Evolutionary conservation across 2,329 filamentous ascomycete genomes (phyloP).

Genomic region (Pseudopithomyces maydicus): DNA sequence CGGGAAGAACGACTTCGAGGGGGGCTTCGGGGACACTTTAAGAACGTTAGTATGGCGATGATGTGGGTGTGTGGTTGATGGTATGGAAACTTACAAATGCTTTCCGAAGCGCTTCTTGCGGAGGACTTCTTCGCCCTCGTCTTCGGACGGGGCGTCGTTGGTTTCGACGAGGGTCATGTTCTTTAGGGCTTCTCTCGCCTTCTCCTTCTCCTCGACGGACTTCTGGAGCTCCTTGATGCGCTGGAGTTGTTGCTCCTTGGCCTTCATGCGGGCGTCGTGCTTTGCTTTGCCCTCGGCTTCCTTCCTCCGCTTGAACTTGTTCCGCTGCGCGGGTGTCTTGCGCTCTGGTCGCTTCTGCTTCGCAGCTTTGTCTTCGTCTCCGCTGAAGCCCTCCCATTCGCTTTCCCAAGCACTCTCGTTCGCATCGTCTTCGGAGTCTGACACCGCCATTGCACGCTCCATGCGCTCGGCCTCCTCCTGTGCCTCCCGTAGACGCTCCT

Average conservation of each 20-base stretch:
- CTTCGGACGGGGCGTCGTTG: constrained; percentile 33
- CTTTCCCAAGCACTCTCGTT: constrained; percentile 96
- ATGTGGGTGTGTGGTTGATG: too few relatives aligned
- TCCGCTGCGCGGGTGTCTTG: constrained; percentile 85
- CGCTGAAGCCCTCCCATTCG: constrained; percentile 66
- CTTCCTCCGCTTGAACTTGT: constrained; percentile 86
- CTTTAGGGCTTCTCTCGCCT: constrained; percentile 35
- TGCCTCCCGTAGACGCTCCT: constrained; percentile 70
- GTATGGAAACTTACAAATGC: constrained; percentile 53
- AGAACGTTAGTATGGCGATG: constrained; percentile 19
- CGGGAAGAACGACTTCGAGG: constrained; percentile 55
- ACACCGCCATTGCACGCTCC: constrained; percentile 74
- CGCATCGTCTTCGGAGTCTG: constrained; percentile 76
- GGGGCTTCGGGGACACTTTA: constrained; percentile 70
- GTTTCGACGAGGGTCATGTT: constrained; percentile 33
- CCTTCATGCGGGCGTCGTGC: constrained; percentile 76
- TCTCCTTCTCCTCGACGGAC: constrained; percentile 66
- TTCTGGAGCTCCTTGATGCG: constrained; percentile 73
- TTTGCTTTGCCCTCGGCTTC: constrained; percentile 78
- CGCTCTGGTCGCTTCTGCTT: constrained; percentile 78
- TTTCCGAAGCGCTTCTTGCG: constrained; percentile 74
- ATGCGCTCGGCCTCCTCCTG: constrained; percentile 69
- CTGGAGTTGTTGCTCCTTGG: constrained; percentile 72
- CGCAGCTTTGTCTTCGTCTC: constrained; percentile 59
- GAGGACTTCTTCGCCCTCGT: constrained; percentile 54